Conservation (phyloP, 805 yeast species). For the Dipodascus geniculatus region DNA sequence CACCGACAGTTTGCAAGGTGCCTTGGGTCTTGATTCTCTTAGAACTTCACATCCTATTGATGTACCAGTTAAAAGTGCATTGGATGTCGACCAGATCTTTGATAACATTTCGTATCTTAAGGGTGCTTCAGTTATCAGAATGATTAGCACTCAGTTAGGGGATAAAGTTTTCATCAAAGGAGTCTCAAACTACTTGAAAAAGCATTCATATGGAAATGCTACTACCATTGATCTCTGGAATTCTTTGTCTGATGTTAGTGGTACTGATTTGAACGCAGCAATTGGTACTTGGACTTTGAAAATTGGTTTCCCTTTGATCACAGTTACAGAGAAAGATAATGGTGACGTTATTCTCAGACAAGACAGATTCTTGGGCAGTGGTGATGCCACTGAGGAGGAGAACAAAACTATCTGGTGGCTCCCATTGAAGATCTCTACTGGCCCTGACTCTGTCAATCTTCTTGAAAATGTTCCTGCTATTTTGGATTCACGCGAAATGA, state of each 20-base stretch:
- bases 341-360: constrained; percentile 35
- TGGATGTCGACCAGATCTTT: constrained; percentile 71
- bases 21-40: constrained; percentile 62
- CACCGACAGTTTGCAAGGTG: constrained; percentile 62
- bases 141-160: constrained; percentile 65
- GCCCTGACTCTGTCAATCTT: neutral
- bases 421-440: constrained; percentile 46
- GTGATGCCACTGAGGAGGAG: constrained; percentile 48
- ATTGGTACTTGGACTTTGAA: constrained; percentile 65
- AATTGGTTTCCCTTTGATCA: constrained; percentile 62
- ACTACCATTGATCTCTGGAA: constrained; percentile 64
- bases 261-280: constrained; percentile 43
- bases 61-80: constrained; percentile 68
- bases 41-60: constrained; percentile 68
- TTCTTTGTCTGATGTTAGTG: constrained; percentile 50
- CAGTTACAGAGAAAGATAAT: constrained; percentile 30
- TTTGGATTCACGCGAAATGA: constrained; percentile 38
- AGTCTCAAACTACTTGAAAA: constrained; percentile 54
- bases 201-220: constrained; percentile 57
- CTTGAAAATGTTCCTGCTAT: constrained; percentile 36
- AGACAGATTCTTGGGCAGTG: constrained; percentile 50
- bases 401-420: constrained; percentile 43
- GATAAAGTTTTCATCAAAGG: constrained; percentile 59
- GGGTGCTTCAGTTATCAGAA: constrained; percentile 68
- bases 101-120: constrained; percentile 73